Conservation (phyloP, 768 basidiomycete species). For the Calocera viscosa region DNA sequence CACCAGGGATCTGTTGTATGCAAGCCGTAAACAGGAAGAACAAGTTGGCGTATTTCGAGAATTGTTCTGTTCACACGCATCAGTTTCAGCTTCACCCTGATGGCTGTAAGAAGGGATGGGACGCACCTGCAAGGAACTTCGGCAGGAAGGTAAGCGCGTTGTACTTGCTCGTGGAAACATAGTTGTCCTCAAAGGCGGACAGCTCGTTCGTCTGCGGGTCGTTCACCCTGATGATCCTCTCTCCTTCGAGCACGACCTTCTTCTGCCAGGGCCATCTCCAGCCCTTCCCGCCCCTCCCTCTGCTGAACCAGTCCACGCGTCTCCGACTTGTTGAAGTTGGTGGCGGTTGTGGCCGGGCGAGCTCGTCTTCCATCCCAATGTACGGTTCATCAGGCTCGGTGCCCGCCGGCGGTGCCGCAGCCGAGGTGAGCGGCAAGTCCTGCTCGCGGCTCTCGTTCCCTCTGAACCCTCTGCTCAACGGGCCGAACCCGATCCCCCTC, state of each 20-base stretch:
- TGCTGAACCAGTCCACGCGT: neutral
- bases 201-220: slow-evolving; percentile 48
- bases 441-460: slow-evolving; percentile 4
- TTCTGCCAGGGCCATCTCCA: slow-evolving; percentile 84
- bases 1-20: slow-evolving; percentile 95
- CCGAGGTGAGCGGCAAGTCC: neutral
- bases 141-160: slow-evolving; percentile 75
- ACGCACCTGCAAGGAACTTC: slow-evolving; percentile 82
- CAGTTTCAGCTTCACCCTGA: neutral
- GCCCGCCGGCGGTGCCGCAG: neutral
- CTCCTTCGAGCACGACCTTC: slow-evolving; percentile 49
- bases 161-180: slow-evolving; percentile 91
- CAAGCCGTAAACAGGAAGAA: slow-evolving; percentile 97
- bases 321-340: neutral
- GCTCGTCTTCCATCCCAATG: slow-evolving; percentile 2
- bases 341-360: neutral
- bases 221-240: slow-evolving; percentile 74
- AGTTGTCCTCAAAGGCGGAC: slow-evolving; percentile 61
- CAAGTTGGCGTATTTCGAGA: slow-evolving; percentile 95
- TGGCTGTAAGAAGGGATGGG: neutral
- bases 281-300: neutral
- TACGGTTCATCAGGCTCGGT: neutral
- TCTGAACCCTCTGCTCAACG: neutral
- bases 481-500: neutral
- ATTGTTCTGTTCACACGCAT: slow-evolving; percentile 57